phyloP scores from a whole-genome alignment of 2,329 filamentous ascomycete genomes.

The Diaporthe vaccinii region DNA sequence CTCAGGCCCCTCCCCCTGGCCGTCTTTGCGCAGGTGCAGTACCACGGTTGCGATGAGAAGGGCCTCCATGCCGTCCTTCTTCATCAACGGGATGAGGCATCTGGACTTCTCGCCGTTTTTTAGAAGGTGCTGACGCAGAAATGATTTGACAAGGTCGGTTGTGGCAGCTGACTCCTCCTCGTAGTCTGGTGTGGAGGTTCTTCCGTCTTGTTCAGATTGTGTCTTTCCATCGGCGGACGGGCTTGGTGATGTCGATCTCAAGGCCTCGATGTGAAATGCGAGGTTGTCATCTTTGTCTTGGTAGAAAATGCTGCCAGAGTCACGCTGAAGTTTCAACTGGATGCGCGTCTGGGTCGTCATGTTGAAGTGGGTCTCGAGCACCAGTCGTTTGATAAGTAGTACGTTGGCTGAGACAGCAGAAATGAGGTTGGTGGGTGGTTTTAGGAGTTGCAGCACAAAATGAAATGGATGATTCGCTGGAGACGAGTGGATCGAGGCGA shows the following conservation, averaged over 20 bases:
- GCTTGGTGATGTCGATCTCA: neutral
- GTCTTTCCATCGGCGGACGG: neutral
- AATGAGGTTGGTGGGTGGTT: neutral
- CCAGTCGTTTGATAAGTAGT: neutral
- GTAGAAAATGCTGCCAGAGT: constrained; percentile 9
- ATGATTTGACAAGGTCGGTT: constrained; percentile 23
- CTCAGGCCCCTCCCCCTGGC: neutral
- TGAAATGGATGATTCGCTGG: neutral
- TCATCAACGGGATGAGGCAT: constrained; percentile 8
- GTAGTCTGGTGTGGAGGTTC: neutral
- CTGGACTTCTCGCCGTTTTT: constrained; percentile 10
- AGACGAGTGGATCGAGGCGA: neutral
- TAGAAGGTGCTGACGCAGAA: constrained; percentile 14
- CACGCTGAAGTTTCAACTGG: constrained; percentile 18
- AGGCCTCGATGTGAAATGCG: constrained; percentile 24
- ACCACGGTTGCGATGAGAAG: constrained; percentile 25
- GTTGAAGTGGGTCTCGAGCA: neutral
- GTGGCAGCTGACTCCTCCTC: neutral
- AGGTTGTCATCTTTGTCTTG: constrained; percentile 25
- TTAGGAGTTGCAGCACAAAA: neutral
- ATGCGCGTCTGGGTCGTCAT: constrained; percentile 29
- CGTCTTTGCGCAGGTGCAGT: constrained; percentile 14
- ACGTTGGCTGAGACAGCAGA: neutral
- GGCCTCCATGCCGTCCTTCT: neutral
- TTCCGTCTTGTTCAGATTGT: neutral